A percentile compares a stretch with the other conserved stretches of the same genome.
phyloP scores from a whole-genome alignment of 1,284 basidiomycete species.

The Rhodofomes roseus region DNA sequence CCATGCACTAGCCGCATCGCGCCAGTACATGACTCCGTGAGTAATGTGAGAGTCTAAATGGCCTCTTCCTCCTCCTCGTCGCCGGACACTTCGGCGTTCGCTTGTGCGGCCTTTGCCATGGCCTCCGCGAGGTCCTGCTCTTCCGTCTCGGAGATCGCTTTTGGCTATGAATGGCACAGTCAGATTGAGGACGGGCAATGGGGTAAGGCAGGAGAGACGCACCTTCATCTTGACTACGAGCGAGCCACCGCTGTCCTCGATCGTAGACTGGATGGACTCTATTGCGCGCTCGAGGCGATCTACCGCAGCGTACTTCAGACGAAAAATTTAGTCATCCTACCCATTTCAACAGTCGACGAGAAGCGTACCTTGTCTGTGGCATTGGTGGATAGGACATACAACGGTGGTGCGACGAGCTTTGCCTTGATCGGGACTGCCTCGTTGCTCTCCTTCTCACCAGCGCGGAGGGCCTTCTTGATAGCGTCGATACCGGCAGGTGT shows the following conservation, averaged over 20 bases:
- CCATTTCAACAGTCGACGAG: background rate
- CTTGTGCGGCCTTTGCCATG: conserved; percentile 89
- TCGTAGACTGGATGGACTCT: conserved; percentile 82
- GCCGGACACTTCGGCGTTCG: conserved; percentile 93
- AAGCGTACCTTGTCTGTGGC: conserved; percentile 86
- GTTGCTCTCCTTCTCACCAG: conserved; percentile 85
- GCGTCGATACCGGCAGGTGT: conserved; percentile 97
- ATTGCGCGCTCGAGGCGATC: conserved; percentile 93
- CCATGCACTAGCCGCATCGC: no score
- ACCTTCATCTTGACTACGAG: conserved; percentile 98
- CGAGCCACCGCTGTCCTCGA: conserved; percentile 82
- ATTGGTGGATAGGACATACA: conserved; percentile 95
- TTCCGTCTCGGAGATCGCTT: conserved; percentile 95
- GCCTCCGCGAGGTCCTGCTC: conserved; percentile 92
- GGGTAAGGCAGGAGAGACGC: conserved; percentile 16
- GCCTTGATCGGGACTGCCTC: conserved; percentile 96
- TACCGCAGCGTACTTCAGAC: conserved; percentile 74
- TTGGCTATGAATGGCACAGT: conserved; percentile 56
- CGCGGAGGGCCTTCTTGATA: conserved; percentile 88
- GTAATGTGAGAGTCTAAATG: conserved; percentile 10
- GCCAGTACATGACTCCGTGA: no score
- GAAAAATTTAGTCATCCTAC: background rate
- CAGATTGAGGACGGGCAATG: background rate
- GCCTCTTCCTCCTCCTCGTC: conserved; percentile 84
- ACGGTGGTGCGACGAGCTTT: conserved; percentile 92